These are phyloP conservation scores for Penicillium decumbens DNA, from an alignment of 2,329 filamentous ascomycete species.

Conservation along the genomic window DNA sequence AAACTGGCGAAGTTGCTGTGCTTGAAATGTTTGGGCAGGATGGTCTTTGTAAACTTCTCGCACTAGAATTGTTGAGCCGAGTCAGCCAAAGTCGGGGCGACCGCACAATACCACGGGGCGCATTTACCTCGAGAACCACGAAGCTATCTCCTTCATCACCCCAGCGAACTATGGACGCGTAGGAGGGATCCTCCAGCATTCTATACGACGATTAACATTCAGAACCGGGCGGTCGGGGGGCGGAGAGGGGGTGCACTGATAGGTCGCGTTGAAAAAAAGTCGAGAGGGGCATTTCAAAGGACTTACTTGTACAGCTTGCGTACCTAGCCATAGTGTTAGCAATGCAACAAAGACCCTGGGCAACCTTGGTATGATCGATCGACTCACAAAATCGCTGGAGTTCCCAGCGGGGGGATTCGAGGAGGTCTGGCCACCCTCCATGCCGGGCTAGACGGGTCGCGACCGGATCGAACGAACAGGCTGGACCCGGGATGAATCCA, in stretches of 20 bases:
- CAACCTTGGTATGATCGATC: conserved; percentile 13
- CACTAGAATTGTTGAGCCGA: conserved; percentile 56
- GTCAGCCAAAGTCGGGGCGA: conserved; percentile 17
- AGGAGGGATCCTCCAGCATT: conserved; percentile 94
- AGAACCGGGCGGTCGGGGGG: conserved; percentile 12
- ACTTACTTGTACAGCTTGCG: conserved; percentile 96
- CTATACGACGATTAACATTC: conserved; percentile 44
- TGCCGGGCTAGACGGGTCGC: conserved; percentile 41
- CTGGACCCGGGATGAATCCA: conserved; percentile 16
- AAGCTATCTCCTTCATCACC: conserved; percentile 93
- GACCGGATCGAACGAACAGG: conserved; percentile 35
- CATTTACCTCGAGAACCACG: conserved; percentile 82
- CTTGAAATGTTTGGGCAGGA: conserved; percentile 97
- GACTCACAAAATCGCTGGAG: conserved; percentile 91
- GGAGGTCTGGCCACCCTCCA: conserved; percentile 45
- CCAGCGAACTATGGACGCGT: conserved; percentile 91
- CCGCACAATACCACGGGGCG: conserved; percentile 16
- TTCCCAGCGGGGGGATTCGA: conserved; percentile 60
- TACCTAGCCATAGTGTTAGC: conserved; percentile 57
- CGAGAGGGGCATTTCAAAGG: conserved; percentile 8
- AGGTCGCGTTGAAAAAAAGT: not conserved
- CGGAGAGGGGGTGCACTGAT: not conserved
- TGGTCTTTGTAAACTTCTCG: conserved; percentile 95
- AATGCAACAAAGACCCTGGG: conserved; percentile 1
- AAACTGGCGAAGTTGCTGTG: conserved; percentile 98